A percentile compares a stretch with the other conserved stretches of the same genome.
These are phyloP conservation scores for Thymus quinquecostatus DNA, from an alignment of 257 asterid species.

Conservation along the genomic window DNA sequence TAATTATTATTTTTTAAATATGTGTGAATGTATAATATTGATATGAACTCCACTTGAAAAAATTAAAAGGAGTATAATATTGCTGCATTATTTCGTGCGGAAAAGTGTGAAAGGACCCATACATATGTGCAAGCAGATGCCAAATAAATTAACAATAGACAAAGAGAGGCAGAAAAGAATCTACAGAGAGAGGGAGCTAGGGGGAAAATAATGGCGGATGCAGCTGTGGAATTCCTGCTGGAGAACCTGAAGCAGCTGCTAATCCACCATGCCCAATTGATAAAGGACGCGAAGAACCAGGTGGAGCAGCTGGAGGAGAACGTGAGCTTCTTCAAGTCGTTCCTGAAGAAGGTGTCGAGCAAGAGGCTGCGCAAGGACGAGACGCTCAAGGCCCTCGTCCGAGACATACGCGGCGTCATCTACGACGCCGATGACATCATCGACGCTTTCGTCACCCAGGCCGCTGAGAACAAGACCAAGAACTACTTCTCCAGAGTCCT, in stretches of 20 bases:
- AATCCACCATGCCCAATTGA: conserved; percentile 26
- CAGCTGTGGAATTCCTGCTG: conserved; percentile 36
- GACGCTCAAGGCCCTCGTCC: background rate
- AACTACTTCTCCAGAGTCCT: background rate
- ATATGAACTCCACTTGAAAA: no score
- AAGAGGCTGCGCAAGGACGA: conserved; percentile 19
- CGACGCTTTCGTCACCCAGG: conserved; percentile 38
- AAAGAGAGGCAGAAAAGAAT: background rate
- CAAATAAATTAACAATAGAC: no score
- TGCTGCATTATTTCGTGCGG: background rate
- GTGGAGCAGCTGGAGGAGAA: conserved; percentile 31
- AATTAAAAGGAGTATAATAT: no score
- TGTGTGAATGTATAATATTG: no score
- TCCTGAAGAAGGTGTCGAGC: conserved; percentile 28
- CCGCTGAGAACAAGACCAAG: conserved; percentile 28
- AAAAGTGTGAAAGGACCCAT: no score
- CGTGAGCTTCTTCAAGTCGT: conserved; percentile 34
- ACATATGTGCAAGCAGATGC: no score
- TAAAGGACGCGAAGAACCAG: conserved; percentile 12
- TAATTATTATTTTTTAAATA: no score
- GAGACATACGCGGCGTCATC: conserved; percentile 29
- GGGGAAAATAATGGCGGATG: conserved; percentile 27
- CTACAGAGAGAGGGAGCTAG: background rate
- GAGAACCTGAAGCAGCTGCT: conserved; percentile 38
- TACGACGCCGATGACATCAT: conserved; percentile 41